Evolutionary conservation across 2,329 filamentous ascomycete species (phyloP).

Genomic region (Penicillium sp.): DNA sequence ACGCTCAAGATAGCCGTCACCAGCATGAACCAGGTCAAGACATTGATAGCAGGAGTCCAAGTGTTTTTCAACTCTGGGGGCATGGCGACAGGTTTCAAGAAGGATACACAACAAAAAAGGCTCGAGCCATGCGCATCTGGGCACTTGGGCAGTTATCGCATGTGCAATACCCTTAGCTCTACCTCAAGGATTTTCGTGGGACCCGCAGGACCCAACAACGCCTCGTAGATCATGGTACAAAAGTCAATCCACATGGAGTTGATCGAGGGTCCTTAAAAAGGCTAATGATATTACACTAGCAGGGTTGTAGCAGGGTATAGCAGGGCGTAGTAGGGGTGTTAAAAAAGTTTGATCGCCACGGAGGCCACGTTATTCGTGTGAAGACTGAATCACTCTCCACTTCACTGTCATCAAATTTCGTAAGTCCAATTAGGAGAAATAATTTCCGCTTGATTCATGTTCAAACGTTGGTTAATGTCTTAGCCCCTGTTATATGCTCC

Average conservation of each 20-base stretch:
- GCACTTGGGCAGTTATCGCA: neutral
- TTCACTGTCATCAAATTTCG: neutral
- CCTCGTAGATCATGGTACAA: neutral
- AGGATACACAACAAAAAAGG: neutral
- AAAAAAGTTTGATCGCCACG: neutral
- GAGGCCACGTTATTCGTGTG: neutral
- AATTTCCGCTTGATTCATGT: too few relatives aligned
- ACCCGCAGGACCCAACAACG: neutral
- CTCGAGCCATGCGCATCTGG: neutral
- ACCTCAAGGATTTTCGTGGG: neutral
- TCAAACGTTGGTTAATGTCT: too few relatives aligned
- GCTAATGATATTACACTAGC: neutral
- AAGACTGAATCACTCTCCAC: neutral
- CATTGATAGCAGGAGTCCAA: constrained; percentile 24
- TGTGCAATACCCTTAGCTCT: neutral
- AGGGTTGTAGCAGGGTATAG: neutral
- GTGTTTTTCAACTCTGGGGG: constrained; percentile 12
- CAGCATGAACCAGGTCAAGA: constrained; percentile 31
- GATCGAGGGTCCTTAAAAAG: too few relatives aligned
- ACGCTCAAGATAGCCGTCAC: constrained; percentile 27
- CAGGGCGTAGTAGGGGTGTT: neutral
- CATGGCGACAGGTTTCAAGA: neutral
- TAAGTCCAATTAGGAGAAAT: too few relatives aligned
- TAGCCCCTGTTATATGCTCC: too few relatives aligned
- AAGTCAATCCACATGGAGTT: neutral